A percentile compares a stretch with the other conserved stretches of the same genome.
These are phyloP conservation scores for Suillus lakei DNA, from an alignment of 768 basidiomycete species.

Conservation along the genomic window DNA sequence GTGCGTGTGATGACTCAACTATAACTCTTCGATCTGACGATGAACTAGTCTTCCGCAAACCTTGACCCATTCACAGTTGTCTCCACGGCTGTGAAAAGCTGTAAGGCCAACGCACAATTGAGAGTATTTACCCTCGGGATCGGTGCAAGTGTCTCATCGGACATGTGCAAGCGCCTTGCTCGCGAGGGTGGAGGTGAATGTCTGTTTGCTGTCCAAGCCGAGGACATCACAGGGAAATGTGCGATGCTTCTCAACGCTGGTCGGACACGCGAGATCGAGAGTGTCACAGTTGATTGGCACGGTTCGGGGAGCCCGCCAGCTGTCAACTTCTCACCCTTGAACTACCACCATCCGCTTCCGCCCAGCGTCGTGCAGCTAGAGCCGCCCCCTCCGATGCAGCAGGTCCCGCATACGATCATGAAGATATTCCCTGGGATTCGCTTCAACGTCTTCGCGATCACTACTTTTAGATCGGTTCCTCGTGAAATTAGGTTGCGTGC, in stretches of 20 bases:
- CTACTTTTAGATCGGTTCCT: slow-evolving; percentile 28
- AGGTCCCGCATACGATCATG: slow-evolving; percentile 35
- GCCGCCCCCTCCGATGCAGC: slow-evolving; percentile 39
- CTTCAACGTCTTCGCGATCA: slow-evolving; percentile 39
- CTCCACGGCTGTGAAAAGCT: slow-evolving; percentile 36
- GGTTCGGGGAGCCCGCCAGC: slow-evolving; percentile 20
- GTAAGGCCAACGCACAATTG: slow-evolving; percentile 36
- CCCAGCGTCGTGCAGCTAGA: slow-evolving; percentile 29
- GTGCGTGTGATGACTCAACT: slow-evolving; percentile 11
- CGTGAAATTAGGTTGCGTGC: slow-evolving; percentile 30
- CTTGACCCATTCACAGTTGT: slow-evolving; percentile 26
- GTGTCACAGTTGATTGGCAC: slow-evolving; percentile 55
- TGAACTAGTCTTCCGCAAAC: slow-evolving; percentile 16
- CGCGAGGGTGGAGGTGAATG: slow-evolving; percentile 54
- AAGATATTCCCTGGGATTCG: slow-evolving; percentile 40
- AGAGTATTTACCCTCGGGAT: slow-evolving; percentile 67
- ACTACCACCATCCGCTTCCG: slow-evolving; percentile 24
- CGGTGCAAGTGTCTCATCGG: slow-evolving; percentile 52
- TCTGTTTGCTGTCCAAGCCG: slow-evolving; percentile 49
- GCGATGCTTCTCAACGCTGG: slow-evolving; percentile 56
- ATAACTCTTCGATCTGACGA: not conserved
- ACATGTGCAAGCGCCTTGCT: slow-evolving; percentile 59
- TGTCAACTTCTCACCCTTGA: slow-evolving; percentile 7
- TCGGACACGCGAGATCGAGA: slow-evolving; percentile 47
- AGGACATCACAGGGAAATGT: slow-evolving; percentile 54